phyloP scores from a whole-genome alignment of 805 yeast species.

The Ogataea sp. region DNA sequence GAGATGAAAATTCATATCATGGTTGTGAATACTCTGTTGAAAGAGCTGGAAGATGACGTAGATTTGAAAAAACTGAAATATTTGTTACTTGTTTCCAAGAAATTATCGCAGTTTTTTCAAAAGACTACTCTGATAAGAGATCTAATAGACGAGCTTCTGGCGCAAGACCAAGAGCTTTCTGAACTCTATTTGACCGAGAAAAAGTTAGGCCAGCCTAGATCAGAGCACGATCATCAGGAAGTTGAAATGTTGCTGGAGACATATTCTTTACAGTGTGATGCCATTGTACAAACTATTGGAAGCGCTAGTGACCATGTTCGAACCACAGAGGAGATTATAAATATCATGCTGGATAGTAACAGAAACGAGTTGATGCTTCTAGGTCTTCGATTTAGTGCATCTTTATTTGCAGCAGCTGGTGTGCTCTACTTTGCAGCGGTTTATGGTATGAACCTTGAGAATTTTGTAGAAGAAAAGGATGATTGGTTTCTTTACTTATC shows the following conservation, averaged over 20 bases:
- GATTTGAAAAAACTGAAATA: conserved; percentile 74
- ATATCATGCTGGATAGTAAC: conserved; percentile 87
- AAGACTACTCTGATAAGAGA: conserved; percentile 78
- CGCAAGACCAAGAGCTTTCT: conserved; percentile 80
- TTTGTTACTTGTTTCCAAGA: conserved; percentile 76
- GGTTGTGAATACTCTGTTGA: conserved; percentile 62
- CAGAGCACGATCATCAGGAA: conserved; percentile 68
- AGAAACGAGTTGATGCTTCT: conserved; percentile 88
- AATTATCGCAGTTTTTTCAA: conserved; percentile 74
- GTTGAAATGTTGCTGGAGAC: conserved; percentile 87
- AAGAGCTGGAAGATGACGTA: conserved; percentile 74
- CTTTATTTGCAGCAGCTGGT: conserved; percentile 73
- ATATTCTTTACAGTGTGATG: conserved; percentile 86
- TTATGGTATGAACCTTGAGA: conserved; percentile 94
- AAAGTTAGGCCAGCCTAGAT: conserved; percentile 33
- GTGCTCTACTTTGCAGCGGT: conserved; percentile 77
- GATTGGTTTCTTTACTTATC: conserved; percentile 57
- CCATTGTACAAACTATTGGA: conserved; percentile 85
- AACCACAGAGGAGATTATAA: conserved; percentile 92
- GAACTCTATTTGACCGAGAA: conserved; percentile 71
- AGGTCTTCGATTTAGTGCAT: conserved; percentile 76
- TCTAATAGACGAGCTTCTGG: conserved; percentile 75
- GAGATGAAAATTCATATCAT: conserved; percentile 84
- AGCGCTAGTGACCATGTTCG: conserved; percentile 72
- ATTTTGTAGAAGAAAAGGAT: conserved; percentile 77